Percentiles rank a stretch among this genome's conserved stretches.
phyloP scores from a whole-genome alignment of 345 rosid genomes.

The Stellera chamaejasme region DNA sequence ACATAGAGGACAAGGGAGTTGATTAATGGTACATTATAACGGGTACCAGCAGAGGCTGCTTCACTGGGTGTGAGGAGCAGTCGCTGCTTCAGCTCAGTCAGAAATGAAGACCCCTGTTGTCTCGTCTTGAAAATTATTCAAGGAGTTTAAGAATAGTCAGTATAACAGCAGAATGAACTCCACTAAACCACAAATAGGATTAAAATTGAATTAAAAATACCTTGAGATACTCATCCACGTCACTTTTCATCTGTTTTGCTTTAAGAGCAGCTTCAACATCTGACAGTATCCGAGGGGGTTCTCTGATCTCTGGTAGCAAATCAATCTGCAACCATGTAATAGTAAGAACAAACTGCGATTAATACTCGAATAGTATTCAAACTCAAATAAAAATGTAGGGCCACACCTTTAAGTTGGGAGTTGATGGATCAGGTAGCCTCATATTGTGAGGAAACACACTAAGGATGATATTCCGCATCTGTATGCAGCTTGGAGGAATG shows the following conservation, averaged over 20 bases:
- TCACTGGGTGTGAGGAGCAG: conserved; percentile 64
- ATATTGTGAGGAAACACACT: conserved; percentile 92
- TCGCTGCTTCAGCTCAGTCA: conserved; percentile 75
- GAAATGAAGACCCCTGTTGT: conserved; percentile 66
- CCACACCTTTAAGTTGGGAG: conserved; percentile 70
- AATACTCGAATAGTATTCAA: not conserved
- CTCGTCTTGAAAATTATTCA: conserved; percentile 39
- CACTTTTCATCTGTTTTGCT: conserved; percentile 76
- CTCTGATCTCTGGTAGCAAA: conserved; percentile 84
- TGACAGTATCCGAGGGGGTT: conserved; percentile 71
- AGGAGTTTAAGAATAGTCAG: not conserved
- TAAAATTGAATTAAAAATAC: conserved; percentile 20
- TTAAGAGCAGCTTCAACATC: conserved; percentile 89
- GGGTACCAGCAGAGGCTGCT: conserved; percentile 82
- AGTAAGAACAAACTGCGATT: not conserved
- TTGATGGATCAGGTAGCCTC: conserved; percentile 99
- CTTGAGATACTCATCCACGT: conserved; percentile 92
- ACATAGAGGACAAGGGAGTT: conserved; percentile 96
- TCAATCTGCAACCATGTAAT: conserved; percentile 54
- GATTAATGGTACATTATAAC: conserved; percentile 79
- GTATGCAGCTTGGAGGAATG: conserved; percentile 98
- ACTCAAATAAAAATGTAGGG: conserved; percentile 1
- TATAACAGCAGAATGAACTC: not conserved
- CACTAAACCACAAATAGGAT: not conserved
- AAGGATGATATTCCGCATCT: conserved; percentile 93